These are phyloP conservation scores for Haplosporangium gracile DNA, from an alignment of 192 early-diverging fungal species.

Conservation along the genomic window DNA sequence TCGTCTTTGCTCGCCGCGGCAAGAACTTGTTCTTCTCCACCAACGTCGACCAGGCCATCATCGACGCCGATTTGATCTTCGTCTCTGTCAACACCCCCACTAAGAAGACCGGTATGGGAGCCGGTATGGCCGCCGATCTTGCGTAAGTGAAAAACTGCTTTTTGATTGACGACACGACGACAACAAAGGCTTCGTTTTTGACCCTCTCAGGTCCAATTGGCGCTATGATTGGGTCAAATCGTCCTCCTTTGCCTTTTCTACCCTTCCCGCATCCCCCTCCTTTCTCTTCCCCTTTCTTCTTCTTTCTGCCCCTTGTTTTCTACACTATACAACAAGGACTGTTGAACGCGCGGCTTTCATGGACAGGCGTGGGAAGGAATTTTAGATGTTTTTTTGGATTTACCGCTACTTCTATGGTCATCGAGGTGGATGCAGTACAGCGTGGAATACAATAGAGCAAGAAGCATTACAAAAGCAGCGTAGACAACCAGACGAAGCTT, in stretches of 20 bases:
- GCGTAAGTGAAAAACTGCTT: slow-evolving; percentile 64
- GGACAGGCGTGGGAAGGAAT: background rate
- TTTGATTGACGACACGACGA: background rate
- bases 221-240: background rate
- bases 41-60: slow-evolving; percentile 82
- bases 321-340: background rate
- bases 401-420: background rate
- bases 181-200: background rate
- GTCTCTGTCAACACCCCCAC: slow-evolving; percentile 96
- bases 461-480: too few relatives aligned
- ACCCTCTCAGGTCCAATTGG: background rate
- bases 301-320: background rate
- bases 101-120: slow-evolving; percentile 81
- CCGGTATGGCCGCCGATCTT: slow-evolving; percentile 87
- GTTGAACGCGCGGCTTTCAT: slow-evolving; percentile 1
- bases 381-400: background rate
- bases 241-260: background rate
- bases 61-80: slow-evolving; percentile 89
- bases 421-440: background rate
- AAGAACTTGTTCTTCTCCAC: slow-evolving; percentile 92
- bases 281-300: background rate
- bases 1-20: slow-evolving; percentile 80
- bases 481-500: background rate
- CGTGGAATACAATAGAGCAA: background rate
- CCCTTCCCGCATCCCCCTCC: background rate